Base-by-base conservation (phyloP, 208 protist genomes). In the Porcisia hertigi region DNA sequence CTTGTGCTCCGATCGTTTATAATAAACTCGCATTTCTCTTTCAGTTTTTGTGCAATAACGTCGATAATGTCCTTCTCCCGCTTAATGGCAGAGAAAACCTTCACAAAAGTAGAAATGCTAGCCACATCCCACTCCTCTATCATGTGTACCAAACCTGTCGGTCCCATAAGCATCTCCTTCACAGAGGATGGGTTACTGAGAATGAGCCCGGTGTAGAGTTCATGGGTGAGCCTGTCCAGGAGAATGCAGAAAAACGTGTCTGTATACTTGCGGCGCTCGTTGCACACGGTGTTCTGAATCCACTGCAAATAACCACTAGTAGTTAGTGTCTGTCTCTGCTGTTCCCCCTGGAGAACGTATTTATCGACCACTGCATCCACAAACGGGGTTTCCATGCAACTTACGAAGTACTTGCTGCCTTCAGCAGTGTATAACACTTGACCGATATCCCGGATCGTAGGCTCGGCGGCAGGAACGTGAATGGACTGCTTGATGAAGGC, bases 341-440 rank as follows among this genome's bases (percentile, higher is more conserved):
- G 54, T 58, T 81, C 58, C 30, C 77, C 62, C 58, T 76, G 14
- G 25, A 16, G 11, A 45, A 16, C 55, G 63, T 82, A 85, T 25
- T 76, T 75, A 53, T 77, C 72, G 20, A 73, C 49, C 11, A 76
- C 74, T 43, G 81, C 81, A 25, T 81, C 81, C 4, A 85, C 69
- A 65, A 85, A 85, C 1, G 81, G 81, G 23, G 53, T 30, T 60
- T 85, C 81, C 71, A 82, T 82, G 72, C 77, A 82, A 23, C 67
- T 45, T 16, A 52, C 30, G 69, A 82, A 82, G 57, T 77, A 77
- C 53, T 74, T 82, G 23, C 77, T 67, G 30, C 71, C 58, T 39
- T 84, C 75, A 20, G 75, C 70, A 7, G 74, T 75, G 71, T 80
- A 79, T 36, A 84, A 54, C 67, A 76, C 74, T 45, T 84, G 71